Evolutionary conservation across 2,329 filamentous ascomycete species (phyloP).

Genomic region (Trichoderma pleuroti): DNA sequence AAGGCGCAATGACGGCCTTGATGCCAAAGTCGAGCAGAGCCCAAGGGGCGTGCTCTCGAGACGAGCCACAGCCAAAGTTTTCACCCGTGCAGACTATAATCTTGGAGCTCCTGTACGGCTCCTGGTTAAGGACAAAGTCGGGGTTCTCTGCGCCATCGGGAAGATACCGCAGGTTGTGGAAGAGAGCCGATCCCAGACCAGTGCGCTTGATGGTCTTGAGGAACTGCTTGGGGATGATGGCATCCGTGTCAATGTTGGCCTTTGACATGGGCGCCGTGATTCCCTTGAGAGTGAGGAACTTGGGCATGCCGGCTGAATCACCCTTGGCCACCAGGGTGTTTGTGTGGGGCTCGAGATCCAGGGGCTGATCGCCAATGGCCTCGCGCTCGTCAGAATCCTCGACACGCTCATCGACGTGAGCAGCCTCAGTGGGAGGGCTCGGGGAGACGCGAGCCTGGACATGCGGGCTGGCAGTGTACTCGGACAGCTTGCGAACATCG

Average conservation of each 20-base stretch:
- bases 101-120: slow-evolving; percentile 78
- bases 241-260: slow-evolving; percentile 95
- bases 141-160: slow-evolving; percentile 70
- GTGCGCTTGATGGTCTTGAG: slow-evolving; percentile 99
- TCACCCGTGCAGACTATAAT: slow-evolving; percentile 87
- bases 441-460: slow-evolving; percentile 52
- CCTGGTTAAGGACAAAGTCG: slow-evolving; percentile 85
- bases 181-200: slow-evolving; percentile 82
- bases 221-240: slow-evolving; percentile 99
- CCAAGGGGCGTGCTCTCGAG: slow-evolving; percentile 95
- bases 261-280: slow-evolving; percentile 84
- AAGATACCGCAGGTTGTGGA: slow-evolving; percentile 78
- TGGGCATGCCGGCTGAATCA: slow-evolving; percentile 64
- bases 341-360: slow-evolving; percentile 62
- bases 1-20: slow-evolving; percentile 86
- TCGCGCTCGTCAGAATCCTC: slow-evolving; percentile 51
- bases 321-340: slow-evolving; percentile 52
- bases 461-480: slow-evolving; percentile 57
- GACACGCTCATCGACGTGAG: slow-evolving; percentile 52
- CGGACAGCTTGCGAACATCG: slow-evolving; percentile 78
- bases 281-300: slow-evolving; percentile 80
- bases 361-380: slow-evolving; percentile 53
- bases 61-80: slow-evolving; percentile 94
- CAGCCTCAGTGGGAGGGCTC: slow-evolving; percentile 32
- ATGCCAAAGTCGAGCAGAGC: slow-evolving; percentile 96